These are phyloP conservation scores for Aspergillus clavatus DNA, from an alignment of 2,329 filamentous ascomycete species.

Conservation along the genomic window DNA sequence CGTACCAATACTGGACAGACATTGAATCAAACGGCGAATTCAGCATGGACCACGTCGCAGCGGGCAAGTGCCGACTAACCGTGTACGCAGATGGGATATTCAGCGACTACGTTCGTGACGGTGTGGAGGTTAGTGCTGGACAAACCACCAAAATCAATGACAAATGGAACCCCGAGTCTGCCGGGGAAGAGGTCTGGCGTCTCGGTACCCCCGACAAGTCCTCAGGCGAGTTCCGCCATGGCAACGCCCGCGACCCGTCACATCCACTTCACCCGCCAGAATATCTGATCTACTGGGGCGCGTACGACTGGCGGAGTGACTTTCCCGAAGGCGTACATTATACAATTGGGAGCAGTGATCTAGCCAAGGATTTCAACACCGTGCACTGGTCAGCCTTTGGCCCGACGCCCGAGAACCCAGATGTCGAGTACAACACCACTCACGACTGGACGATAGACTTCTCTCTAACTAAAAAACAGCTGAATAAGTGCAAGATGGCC, in stretches of 20 bases:
- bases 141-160: slow-evolving; percentile 36
- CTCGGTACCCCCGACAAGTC: slow-evolving; percentile 60
- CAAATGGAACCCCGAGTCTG: slow-evolving; percentile 52
- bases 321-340: slow-evolving; percentile 57
- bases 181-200: slow-evolving; percentile 57
- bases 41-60: slow-evolving; percentile 51
- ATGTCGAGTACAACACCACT: slow-evolving; percentile 36
- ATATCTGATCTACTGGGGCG: slow-evolving; percentile 58
- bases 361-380: slow-evolving; percentile 54
- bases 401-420: slow-evolving; percentile 32
- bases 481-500: slow-evolving; percentile 44
- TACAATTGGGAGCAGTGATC: slow-evolving; percentile 51
- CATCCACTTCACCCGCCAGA: slow-evolving; percentile 52
- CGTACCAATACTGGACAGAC: slow-evolving; percentile 60
- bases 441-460: slow-evolving; percentile 60
- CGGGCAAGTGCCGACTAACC: slow-evolving; percentile 58
- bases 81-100: slow-evolving; percentile 60
- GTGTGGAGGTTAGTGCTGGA: slow-evolving; percentile 42
- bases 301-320: slow-evolving; percentile 56
- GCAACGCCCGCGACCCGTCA: slow-evolving; percentile 46
- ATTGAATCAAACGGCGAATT: slow-evolving; percentile 47
- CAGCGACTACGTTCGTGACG: slow-evolving; percentile 55
- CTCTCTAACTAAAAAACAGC: slow-evolving; percentile 41
- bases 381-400: slow-evolving; percentile 64
- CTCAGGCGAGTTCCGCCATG: slow-evolving; percentile 57